A percentile compares a stretch with the other conserved stretches of the same genome.
Evolutionary conservation across 805 yeast genomes (phyloP).

Genomic region (Kodamaea neixiangensis): DNA sequence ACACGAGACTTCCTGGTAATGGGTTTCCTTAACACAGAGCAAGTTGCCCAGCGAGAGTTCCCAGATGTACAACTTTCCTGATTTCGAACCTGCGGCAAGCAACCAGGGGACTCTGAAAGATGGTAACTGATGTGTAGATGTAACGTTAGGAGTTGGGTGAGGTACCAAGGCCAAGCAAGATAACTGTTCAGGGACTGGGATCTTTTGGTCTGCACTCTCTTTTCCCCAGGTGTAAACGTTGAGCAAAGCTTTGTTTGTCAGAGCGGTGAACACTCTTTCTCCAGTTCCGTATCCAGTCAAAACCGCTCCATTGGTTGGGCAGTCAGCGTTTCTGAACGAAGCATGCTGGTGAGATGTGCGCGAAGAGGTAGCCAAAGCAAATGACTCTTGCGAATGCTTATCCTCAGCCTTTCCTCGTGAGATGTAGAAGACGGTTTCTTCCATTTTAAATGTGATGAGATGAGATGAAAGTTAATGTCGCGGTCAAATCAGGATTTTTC

Average conservation of each 20-base stretch:
- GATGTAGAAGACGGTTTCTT: slow-evolving; percentile 51
- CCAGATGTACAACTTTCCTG: slow-evolving; percentile 87
- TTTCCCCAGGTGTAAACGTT: slow-evolving; percentile 72
- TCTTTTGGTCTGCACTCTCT: slow-evolving; percentile 72
- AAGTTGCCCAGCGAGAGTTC: slow-evolving; percentile 77
- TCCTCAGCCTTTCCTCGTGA: slow-evolving; percentile 46
- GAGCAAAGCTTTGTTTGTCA: slow-evolving; percentile 70
- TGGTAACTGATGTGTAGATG: slow-evolving; percentile 28
- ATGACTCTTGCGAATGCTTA: slow-evolving; percentile 45
- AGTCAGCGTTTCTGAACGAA: slow-evolving; percentile 55
- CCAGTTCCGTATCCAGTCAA: slow-evolving; percentile 49
- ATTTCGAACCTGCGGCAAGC: slow-evolving; percentile 67
- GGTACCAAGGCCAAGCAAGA: slow-evolving; percentile 52
- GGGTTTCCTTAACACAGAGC: slow-evolving; percentile 72
- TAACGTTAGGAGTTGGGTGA: slow-evolving; percentile 29
- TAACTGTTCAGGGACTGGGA: slow-evolving; percentile 83
- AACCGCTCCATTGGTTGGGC: slow-evolving; percentile 47
- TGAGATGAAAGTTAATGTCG: slow-evolving; percentile 8
- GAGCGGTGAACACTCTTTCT: slow-evolving; percentile 61
- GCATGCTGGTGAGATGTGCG: slow-evolving; percentile 51
- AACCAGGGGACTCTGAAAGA: slow-evolving; percentile 59
- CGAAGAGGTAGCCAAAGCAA: slow-evolving; percentile 43
- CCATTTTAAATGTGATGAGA: slow-evolving; percentile 34
- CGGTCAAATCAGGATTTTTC: not conserved
- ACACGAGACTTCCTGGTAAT: slow-evolving; percentile 72